A percentile compares a stretch with the other conserved stretches of the same genome.
Evolutionary conservation across 192 early-diverging fungal species (phyloP).

Genomic region (Funneliformis mosseae): DNA sequence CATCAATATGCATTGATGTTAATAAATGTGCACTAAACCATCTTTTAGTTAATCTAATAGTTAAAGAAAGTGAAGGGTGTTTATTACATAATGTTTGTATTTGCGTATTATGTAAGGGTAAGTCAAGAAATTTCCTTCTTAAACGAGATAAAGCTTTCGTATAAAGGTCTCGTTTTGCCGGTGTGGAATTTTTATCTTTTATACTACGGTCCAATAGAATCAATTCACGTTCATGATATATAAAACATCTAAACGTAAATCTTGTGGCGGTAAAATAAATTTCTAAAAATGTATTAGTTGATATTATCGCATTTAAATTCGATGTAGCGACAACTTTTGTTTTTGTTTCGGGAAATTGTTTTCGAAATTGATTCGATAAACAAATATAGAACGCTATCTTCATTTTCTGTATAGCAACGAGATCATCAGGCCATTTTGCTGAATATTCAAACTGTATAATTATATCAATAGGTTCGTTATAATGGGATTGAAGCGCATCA

Average conservation of each 20-base stretch:
- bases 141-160: constrained; percentile 55
- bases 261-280: constrained; percentile 65
- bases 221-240: constrained; percentile 74
- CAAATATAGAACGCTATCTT: constrained; percentile 87
- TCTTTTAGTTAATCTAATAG: constrained; percentile 86
- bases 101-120: constrained; percentile 60
- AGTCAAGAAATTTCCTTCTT: constrained; percentile 48
- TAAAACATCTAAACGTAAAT: constrained; percentile 79
- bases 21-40: constrained; percentile 88
- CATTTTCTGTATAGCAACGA: constrained; percentile 84
- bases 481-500: constrained; percentile 36
- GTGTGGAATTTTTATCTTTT: constrained; percentile 49
- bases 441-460: constrained; percentile 84
- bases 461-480: constrained; percentile 73
- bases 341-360: constrained; percentile 38
- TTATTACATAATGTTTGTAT: constrained; percentile 78
- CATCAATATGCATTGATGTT: constrained; percentile 60
- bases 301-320: constrained; percentile 40
- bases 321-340: constrained; percentile 54
- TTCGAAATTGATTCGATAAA: constrained; percentile 65
- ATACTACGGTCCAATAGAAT: constrained; percentile 59
- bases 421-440: constrained; percentile 87
- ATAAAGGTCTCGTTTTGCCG: constrained; percentile 48
- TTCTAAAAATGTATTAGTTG: constrained; percentile 67
- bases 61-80: constrained; percentile 72